Conservation (phyloP, 495 filamentous ascomycete genomes). For the Aspergillus egyptiacus region DNA sequence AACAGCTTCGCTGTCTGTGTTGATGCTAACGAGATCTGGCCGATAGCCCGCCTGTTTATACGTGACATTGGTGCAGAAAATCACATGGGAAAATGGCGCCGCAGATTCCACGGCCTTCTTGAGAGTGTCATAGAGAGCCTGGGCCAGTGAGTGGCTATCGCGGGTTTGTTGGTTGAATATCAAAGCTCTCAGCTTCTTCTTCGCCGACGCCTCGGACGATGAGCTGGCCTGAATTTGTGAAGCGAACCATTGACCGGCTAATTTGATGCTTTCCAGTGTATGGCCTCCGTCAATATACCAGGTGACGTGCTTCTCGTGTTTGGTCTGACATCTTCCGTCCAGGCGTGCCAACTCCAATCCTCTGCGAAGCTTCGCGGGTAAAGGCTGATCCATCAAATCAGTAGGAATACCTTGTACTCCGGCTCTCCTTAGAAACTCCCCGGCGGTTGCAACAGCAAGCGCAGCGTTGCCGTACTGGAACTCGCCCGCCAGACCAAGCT, state of each 20-base stretch:
- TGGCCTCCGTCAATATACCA: conserved; percentile 95
- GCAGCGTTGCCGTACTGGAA: conserved; percentile 88
- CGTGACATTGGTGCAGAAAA: conserved; percentile 89
- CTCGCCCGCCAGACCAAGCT: conserved; percentile 66
- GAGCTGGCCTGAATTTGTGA: conserved; percentile 40
- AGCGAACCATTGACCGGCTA: conserved; percentile 77
- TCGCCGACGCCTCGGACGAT: conserved; percentile 42
- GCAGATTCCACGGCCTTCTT: conserved; percentile 46
- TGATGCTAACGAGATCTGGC: conserved; percentile 71
- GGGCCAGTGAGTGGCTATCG: conserved; percentile 59
- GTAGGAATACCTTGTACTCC: conserved; percentile 41
- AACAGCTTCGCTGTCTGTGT: conserved; percentile 61
- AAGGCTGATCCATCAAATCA: conserved; percentile 37
- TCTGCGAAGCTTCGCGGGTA: conserved; percentile 62
- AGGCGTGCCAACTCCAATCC: conserved; percentile 73
- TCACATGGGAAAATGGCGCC: conserved; percentile 65
- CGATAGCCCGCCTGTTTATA: conserved; percentile 64
- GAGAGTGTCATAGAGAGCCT: conserved; percentile 62
- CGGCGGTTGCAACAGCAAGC: conserved; percentile 70
- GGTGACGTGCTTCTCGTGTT: conserved; percentile 55
- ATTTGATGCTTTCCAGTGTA: conserved; percentile 78
- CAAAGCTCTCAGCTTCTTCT: conserved; percentile 53
- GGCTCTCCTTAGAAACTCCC: conserved; percentile 47
- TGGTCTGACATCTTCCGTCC: conserved; percentile 78
- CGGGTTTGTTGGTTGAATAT: conserved; percentile 97